These are phyloP conservation scores for Cladosporium halotolerans DNA, from an alignment of 2,329 filamentous ascomycete genomes.

Conservation along the genomic window DNA sequence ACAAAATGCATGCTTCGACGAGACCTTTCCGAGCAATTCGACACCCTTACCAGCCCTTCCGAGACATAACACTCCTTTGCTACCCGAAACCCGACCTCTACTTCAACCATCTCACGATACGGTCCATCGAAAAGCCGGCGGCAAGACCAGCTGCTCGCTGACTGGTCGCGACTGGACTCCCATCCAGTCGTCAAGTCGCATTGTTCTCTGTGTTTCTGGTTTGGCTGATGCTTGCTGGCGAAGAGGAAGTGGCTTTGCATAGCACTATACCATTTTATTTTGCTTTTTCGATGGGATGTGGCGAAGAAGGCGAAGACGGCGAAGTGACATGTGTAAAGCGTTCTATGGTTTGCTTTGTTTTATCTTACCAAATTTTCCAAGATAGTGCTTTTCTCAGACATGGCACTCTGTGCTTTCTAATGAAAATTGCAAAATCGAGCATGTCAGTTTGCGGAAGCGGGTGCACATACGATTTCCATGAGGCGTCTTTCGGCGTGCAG, in stretches of 20 bases:
- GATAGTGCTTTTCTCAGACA: neutral
- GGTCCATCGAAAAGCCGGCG: neutral
- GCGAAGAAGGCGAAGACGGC: neutral
- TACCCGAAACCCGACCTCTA: conserved; percentile 1
- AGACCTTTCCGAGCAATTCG: conserved; percentile 15
- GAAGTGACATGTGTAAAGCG: conserved; percentile 10
- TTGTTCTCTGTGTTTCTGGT: conserved; percentile 9
- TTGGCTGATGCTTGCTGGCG: conserved; percentile 3
- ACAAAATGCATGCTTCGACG: conserved; percentile 24
- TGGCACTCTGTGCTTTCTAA: too few relatives aligned
- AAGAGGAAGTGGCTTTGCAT: conserved; percentile 13
- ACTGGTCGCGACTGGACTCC: neutral
- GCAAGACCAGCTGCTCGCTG: neutral
- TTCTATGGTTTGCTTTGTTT: neutral
- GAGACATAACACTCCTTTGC: conserved; percentile 8
- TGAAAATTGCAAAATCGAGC: too few relatives aligned
- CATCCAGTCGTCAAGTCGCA: neutral
- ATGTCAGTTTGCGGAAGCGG: too few relatives aligned
- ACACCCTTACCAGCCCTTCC: conserved; percentile 15
- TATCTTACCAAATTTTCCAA: neutral
- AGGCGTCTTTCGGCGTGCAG: too few relatives aligned
- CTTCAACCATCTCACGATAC: conserved; percentile 7
- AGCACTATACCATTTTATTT: conserved; percentile 19
- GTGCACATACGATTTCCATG: too few relatives aligned
- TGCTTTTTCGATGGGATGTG: conserved; percentile 10